These are phyloP conservation scores for Polygonum aviculare DNA, from an alignment of 148 eudicot species.

Conservation along the genomic window DNA sequence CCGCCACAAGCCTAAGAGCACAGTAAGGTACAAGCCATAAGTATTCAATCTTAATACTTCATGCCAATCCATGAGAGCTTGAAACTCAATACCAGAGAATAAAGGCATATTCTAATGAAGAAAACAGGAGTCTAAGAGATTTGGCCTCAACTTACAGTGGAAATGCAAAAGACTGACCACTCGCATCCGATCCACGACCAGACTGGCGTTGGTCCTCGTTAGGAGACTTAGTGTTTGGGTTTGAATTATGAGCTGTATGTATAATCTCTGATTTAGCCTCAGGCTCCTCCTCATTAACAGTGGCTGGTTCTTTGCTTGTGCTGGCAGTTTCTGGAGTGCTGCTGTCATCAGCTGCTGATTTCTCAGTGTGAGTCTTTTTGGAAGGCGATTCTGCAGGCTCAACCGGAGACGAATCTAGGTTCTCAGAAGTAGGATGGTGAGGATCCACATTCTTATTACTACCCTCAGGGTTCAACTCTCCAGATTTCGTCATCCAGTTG, in stretches of 20 bases:
- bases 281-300: neutral
- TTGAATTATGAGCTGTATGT: constrained; percentile 10
- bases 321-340: neutral
- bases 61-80: too few relatives aligned
- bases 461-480: constrained; percentile 18
- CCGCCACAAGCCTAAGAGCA: neutral
- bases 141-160: constrained; percentile 43
- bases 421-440: neutral
- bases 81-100: neutral
- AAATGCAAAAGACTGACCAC: constrained; percentile 66
- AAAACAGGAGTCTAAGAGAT: neutral
- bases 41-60: neutral
- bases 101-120: neutral
- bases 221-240: constrained; percentile 9
- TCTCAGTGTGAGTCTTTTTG: neutral
- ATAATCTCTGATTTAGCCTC: neutral
- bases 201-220: constrained; percentile 23
- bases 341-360: neutral
- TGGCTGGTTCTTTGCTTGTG: neutral
- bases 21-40: neutral
- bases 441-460: neutral
- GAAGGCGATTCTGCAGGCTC: neutral
- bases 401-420: neutral
- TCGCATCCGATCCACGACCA: constrained; percentile 28
- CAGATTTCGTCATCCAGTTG: constrained; percentile 32